Base-by-base conservation (phyloP, 1,139 yeast genomes). In the Geotrichum cucujoidarum region DNA sequence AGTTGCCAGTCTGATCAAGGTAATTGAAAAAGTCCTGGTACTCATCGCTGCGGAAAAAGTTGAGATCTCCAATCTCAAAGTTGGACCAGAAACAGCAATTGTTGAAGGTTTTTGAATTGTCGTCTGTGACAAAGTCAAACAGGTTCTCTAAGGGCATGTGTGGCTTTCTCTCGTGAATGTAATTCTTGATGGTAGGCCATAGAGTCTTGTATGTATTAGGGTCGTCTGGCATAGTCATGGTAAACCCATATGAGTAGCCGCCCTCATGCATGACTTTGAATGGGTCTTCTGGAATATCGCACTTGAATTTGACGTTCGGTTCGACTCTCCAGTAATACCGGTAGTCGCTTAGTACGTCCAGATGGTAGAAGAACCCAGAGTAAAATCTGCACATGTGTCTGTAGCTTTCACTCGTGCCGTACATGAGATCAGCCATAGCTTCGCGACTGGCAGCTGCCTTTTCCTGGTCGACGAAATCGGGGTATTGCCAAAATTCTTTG, bases 11-110 rank as follows among this genome's bases (percentile, higher is more conserved):
- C 4, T 71, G 55, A 53, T 84, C 90, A 35, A 84, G 67, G 59
- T 71, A 66, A 41, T 80, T 70, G 54, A 81, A 76, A 81, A 84
- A 84, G 18, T 68, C 65, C 36, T 68, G 65, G 61, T 84, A 84
- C 0, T 85, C 77, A 52, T 80, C 80, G 17, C 73, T 64, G 39
- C 92, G 67, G 64, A 71, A 83, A 56, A 84, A 84, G 25, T 83
- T 85, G 85, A 84, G 77, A 58, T 84, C 83, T 17, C 79, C 90
- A 51, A 84, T 44, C 60, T 83, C 92, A 58, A 83, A 83, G 64
- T 83, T 83, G 29, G 87, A 77, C 92, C 92, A 83, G 63, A 81
- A 83, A 63, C 83, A 92, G 62, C 95, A 85, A 55, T 81, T 76
- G 62, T 85, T 85, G 65, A 83, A 85, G 18, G 83, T 52, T 47